phyloP scores from a whole-genome alignment of 1,284 basidiomycete genomes.

The Vanrija sp. region DNA sequence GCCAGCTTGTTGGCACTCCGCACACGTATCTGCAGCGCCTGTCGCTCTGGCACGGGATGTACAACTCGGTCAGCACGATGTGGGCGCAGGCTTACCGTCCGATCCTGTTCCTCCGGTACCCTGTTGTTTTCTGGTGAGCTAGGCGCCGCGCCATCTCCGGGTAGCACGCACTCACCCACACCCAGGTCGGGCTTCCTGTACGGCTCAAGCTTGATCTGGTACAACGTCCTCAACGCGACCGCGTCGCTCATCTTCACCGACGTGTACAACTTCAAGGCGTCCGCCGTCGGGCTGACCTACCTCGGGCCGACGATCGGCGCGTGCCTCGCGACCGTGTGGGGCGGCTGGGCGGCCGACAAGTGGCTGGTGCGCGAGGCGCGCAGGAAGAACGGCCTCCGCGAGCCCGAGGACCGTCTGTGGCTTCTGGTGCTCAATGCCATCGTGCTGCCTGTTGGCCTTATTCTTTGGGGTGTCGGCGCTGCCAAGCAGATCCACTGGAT shows the following conservation, averaged over 20 bases:
- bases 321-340: conserved; percentile 9
- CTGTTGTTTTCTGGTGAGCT: conserved; percentile 17
- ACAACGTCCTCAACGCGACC: conserved; percentile 27
- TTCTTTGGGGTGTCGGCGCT: conserved; percentile 32
- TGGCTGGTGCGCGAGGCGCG: conserved; percentile 16
- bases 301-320: conserved; percentile 26
- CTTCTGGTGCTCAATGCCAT: conserved; percentile 20
- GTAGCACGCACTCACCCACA: too few relatives aligned
- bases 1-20: conserved; percentile 2
- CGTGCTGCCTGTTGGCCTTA: conserved; percentile 22
- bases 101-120: conserved; percentile 17
- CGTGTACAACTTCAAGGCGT: conserved; percentile 15
- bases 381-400: conserved; percentile 13
- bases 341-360: conserved; percentile 21
- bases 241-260: conserved; percentile 11
- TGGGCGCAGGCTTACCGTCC: conserved; percentile 18
- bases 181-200: conserved; percentile 15
- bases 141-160: too few relatives aligned
- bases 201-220: conserved; percentile 24
- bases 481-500: conserved; percentile 22
- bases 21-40: conserved; percentile 6
- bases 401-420: conserved; percentile 32
- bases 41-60: conserved; percentile 8
- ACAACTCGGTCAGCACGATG: conserved; percentile 4
- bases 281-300: conserved; percentile 25